These are phyloP conservation scores for Globisporangium nunn DNA, from an alignment of 352 stramenopile genomes.

Conservation along the genomic window DNA sequence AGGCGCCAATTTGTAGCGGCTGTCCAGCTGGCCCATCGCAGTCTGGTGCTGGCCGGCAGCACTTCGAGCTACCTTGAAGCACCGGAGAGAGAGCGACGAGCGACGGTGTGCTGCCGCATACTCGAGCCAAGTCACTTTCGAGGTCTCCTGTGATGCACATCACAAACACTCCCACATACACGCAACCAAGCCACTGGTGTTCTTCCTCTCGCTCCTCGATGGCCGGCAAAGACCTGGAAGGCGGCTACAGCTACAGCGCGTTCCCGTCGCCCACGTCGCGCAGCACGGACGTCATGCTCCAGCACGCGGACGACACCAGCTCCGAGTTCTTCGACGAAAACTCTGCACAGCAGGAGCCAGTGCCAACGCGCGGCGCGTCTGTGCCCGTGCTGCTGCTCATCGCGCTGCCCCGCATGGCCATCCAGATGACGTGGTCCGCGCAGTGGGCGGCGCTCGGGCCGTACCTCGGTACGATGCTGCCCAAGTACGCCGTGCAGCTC, in stretches of 20 bases:
- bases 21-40: too few species aligned
- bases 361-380: slow-evolving; percentile 13
- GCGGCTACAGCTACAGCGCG: background rate
- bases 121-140: too few species aligned
- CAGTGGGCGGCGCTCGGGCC: slow-evolving; percentile 66
- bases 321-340: background rate
- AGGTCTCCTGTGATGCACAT: too few species aligned
- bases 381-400: slow-evolving; percentile 60
- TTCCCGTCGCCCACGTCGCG: background rate
- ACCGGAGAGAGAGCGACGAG: too few species aligned
- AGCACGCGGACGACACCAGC: background rate
- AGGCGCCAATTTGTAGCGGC: too few species aligned
- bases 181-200: too few species aligned
- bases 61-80: too few species aligned
- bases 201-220: background rate
- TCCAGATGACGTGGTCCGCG: slow-evolving; percentile 71
- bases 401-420: slow-evolving; percentile 63
- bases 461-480: slow-evolving; percentile 58
- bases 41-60: too few species aligned
- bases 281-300: background rate
- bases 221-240: background rate
- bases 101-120: too few species aligned
- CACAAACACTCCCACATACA: too few species aligned
- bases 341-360: background rate
- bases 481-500: slow-evolving; percentile 54